phyloP scores from a whole-genome alignment of 2,329 filamentous ascomycete species.

The Sclerotinia trifoliorum region DNA sequence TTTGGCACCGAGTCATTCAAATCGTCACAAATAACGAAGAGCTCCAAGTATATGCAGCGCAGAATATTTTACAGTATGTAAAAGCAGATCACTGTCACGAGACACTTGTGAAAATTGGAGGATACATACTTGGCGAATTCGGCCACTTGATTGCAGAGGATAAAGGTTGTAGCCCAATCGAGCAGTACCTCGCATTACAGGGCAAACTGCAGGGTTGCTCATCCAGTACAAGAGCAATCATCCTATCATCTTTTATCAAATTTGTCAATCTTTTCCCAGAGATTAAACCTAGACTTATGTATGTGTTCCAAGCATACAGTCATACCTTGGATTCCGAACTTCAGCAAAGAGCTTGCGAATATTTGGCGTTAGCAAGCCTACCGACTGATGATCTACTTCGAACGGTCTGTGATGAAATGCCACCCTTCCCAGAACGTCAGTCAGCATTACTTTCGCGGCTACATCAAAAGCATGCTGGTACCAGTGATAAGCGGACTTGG shows the following conservation, averaged over 20 bases:
- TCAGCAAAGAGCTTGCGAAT: slow-evolving; percentile 95
- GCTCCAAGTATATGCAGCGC: slow-evolving; percentile 91
- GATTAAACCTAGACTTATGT: slow-evolving; percentile 91
- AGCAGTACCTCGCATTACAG: slow-evolving; percentile 92
- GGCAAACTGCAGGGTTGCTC: slow-evolving; percentile 87
- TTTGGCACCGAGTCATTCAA: slow-evolving; percentile 98
- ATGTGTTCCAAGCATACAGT: slow-evolving; percentile 88
- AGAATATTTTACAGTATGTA: slow-evolving; percentile 88
- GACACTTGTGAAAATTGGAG: slow-evolving; percentile 95
- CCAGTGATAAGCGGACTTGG: slow-evolving; percentile 95
- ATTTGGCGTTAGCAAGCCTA: slow-evolving; percentile 79
- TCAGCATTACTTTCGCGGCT: slow-evolving; percentile 88
- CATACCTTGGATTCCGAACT: slow-evolving; percentile 93
- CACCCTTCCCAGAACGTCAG: slow-evolving; percentile 90
- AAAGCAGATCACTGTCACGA: slow-evolving; percentile 94
- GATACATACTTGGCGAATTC: slow-evolving; percentile 94
- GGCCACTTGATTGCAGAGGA: slow-evolving; percentile 94
- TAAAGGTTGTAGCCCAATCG: slow-evolving; percentile 88
- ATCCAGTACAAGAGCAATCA: slow-evolving; percentile 85
- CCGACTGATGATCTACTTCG: slow-evolving; percentile 88
- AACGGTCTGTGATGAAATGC: slow-evolving; percentile 98
- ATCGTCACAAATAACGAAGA: slow-evolving; percentile 99
- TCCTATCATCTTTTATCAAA: slow-evolving; percentile 94
- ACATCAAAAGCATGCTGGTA: slow-evolving; percentile 90
- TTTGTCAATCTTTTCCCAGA: slow-evolving; percentile 98